These are phyloP conservation scores for Meira nashicola DNA, from an alignment of 1,284 basidiomycete species.

Conservation along the genomic window DNA sequence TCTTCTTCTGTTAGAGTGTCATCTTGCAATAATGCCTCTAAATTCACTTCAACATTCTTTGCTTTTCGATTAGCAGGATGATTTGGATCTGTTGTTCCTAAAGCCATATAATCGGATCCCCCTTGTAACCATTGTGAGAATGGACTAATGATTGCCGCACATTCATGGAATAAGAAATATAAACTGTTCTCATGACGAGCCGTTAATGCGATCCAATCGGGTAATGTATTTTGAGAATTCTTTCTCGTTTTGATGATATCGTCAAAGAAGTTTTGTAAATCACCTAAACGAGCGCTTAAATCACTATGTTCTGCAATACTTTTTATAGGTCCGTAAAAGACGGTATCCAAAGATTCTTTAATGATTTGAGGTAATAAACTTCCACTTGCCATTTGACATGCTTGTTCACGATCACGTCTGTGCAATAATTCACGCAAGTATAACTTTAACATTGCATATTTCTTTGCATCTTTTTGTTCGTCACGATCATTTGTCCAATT, in stretches of 20 bases:
- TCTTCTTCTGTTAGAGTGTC: slow-evolving; percentile 40
- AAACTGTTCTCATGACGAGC: slow-evolving; percentile 46
- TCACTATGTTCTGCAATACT: slow-evolving; percentile 33
- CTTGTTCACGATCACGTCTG: slow-evolving; percentile 44
- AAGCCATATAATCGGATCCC: slow-evolving; percentile 45
- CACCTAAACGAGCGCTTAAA: slow-evolving; percentile 40
- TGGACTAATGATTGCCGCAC: slow-evolving; percentile 36
- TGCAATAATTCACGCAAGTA: slow-evolving; percentile 42
- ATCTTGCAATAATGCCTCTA: slow-evolving; percentile 47
- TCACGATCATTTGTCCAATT: slow-evolving; percentile 31
- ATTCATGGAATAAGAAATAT: slow-evolving; percentile 48
- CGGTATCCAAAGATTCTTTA: slow-evolving; percentile 43
- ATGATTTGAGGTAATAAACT: slow-evolving; percentile 41
- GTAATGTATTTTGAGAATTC: slow-evolving; percentile 27
- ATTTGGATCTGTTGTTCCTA: slow-evolving; percentile 45
- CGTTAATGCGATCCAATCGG: slow-evolving; percentile 46
- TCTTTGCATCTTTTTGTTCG: slow-evolving; percentile 37
- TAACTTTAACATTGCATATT: slow-evolving; percentile 47
- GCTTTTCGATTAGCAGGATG: slow-evolving; percentile 41
- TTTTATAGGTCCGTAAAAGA: slow-evolving; percentile 44
- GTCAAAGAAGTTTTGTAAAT: slow-evolving; percentile 47
- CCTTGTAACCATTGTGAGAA: slow-evolving; percentile 45
- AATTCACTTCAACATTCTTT: slow-evolving; percentile 47
- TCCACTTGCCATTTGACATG: slow-evolving; percentile 39
- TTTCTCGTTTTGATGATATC: slow-evolving; percentile 43